Conservation (phyloP, 345 rosid genomes). For the Linum tenue region DNA sequence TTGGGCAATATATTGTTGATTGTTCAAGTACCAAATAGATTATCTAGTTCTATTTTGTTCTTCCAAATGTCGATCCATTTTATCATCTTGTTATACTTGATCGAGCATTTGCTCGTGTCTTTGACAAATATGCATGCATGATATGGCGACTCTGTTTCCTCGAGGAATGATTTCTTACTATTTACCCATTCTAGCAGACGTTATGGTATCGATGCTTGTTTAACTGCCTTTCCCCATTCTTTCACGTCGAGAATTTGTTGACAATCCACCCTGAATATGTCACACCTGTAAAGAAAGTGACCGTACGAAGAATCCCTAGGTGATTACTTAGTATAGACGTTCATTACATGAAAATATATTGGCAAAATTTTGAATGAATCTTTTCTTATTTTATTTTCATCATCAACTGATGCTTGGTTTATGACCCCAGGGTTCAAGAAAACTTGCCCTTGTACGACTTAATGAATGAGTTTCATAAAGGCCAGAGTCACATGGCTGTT, state of each 20-base stretch:
- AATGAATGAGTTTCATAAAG: constrained; percentile 10
- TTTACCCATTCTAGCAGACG: too few relatives aligned
- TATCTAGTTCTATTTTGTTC: too few relatives aligned
- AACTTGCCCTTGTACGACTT: constrained; percentile 4
- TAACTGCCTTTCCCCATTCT: not conserved
- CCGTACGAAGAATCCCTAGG: constrained; percentile 5
- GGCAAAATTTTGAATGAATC: too few relatives aligned
- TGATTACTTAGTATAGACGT: not conserved
- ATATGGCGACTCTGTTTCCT: too few relatives aligned
- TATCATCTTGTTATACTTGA: too few relatives aligned
- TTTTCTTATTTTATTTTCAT: not conserved
- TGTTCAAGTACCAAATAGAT: not conserved
- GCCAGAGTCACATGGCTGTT: constrained; percentile 9
- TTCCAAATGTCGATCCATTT: too few relatives aligned
- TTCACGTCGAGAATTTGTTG: constrained; percentile 1
- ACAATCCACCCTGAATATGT: constrained; percentile 7
- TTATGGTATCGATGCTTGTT: too few relatives aligned
- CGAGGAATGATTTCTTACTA: too few relatives aligned
- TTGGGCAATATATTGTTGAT: not conserved
- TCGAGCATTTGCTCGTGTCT: too few relatives aligned
- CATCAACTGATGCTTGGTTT: not conserved
- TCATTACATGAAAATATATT: not conserved
- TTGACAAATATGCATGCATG: too few relatives aligned
- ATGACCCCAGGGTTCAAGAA: constrained; percentile 1
- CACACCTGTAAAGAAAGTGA: constrained; percentile 4